Evolutionary conservation across 2,329 filamentous ascomycete genomes (phyloP).

Genomic region (Lachnellula occidentalis): DNA sequence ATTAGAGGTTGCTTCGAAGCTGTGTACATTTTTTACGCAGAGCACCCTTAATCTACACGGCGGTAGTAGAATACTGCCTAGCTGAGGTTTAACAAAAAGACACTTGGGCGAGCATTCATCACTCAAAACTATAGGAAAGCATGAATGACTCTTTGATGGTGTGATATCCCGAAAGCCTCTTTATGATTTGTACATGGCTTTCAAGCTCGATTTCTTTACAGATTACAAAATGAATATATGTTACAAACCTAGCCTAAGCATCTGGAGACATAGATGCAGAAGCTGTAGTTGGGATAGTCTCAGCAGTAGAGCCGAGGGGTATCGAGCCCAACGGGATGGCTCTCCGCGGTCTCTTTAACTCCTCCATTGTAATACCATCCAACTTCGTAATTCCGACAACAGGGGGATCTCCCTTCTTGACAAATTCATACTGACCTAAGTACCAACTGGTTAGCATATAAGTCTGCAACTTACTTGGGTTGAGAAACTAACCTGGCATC

Average conservation of each 20-base stretch:
- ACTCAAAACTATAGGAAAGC: too few species aligned
- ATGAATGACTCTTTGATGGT: too few species aligned
- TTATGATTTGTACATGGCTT: background rate
- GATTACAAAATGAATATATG: background rate
- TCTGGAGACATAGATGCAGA: slow-evolving; percentile 25
- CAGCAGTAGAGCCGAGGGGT: slow-evolving; percentile 13
- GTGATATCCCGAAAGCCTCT: too few species aligned
- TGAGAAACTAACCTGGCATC: slow-evolving; percentile 65
- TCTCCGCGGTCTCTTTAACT: slow-evolving; percentile 73
- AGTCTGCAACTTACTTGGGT: background rate
- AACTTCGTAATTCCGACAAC: slow-evolving; percentile 92
- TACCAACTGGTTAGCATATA: slow-evolving; percentile 21
- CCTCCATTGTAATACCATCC: slow-evolving; percentile 72
- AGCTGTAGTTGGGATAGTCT: slow-evolving; percentile 14
- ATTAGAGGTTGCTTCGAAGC: background rate
- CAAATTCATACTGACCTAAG: slow-evolving; percentile 80
- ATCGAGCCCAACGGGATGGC: slow-evolving; percentile 25
- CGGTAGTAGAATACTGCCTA: too few species aligned
- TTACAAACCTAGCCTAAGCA: slow-evolving; percentile 15
- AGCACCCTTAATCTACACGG: too few species aligned
- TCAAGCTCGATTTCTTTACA: background rate
- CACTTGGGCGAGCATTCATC: too few species aligned
- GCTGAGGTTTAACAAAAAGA: too few species aligned
- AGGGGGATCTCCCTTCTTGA: slow-evolving; percentile 83
- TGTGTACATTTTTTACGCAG: background rate